Conservation (phyloP, 2,329 filamentous ascomycete species). For the Fusarium proliferatum region DNA sequence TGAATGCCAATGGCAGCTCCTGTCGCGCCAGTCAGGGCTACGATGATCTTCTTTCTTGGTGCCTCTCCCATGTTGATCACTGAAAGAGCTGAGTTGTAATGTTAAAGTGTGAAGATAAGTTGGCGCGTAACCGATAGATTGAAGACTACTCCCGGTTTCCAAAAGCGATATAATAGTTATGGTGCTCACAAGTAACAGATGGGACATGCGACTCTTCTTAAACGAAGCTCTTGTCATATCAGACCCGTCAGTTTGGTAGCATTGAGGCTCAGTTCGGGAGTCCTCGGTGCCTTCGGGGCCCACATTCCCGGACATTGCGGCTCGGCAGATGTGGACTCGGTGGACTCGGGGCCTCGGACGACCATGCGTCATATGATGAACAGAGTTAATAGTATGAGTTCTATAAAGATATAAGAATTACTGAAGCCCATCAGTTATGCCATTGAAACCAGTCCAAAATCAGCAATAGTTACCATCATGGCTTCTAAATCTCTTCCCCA, state of each 20-base stretch:
- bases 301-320: neutral
- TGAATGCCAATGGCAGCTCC: slow-evolving; percentile 57
- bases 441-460: too few species aligned
- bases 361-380: neutral
- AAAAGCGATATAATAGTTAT: neutral
- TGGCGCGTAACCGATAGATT: neutral
- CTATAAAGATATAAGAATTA: neutral
- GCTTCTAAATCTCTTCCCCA: slow-evolving; percentile 31
- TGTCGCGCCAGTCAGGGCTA: slow-evolving; percentile 63
- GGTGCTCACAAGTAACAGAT: too few species aligned
- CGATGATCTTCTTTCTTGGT: slow-evolving; percentile 50
- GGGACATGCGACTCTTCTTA: neutral
- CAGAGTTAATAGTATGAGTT: neutral
- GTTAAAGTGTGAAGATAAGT: neutral
- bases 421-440: neutral
- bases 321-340: slow-evolving; percentile 12
- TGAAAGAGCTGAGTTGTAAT: neutral
- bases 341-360: slow-evolving; percentile 7
- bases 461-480: neutral
- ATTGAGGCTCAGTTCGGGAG: neutral
- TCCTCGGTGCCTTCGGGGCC: neutral
- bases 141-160: neutral
- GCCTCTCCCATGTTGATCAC: neutral
- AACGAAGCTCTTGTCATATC: neutral
- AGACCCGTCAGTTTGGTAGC: neutral